Percentiles rank a stretch among this genome's conserved stretches.
These are phyloP conservation scores for Cucurbita maxima DNA, from an alignment of 306 rosid species.

Conservation along the genomic window DNA sequence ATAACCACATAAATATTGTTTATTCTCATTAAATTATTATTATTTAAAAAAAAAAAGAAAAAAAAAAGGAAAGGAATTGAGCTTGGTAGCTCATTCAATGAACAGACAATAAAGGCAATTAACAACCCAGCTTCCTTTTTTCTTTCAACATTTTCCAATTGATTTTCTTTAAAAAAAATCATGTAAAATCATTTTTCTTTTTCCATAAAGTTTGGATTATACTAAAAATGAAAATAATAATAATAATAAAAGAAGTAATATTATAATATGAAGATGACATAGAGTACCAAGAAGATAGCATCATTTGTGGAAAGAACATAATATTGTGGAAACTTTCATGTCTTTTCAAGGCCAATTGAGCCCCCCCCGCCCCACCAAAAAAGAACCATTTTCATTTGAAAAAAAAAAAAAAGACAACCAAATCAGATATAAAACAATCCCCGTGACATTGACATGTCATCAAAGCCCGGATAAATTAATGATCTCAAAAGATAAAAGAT, in stretches of 20 bases:
- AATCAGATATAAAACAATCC: neutral
- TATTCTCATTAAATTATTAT: neutral
- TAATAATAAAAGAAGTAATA: neutral
- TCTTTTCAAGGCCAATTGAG: neutral
- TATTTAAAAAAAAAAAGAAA: neutral
- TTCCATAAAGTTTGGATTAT: slow-evolving; percentile 1
- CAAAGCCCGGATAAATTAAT: neutral
- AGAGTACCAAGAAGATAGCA: neutral
- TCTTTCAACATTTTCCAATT: neutral
- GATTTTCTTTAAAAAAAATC: neutral
- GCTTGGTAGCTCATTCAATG: neutral
- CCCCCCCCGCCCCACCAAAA: neutral
- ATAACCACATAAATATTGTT: neutral
- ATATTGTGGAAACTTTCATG: neutral
- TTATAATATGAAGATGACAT: neutral
- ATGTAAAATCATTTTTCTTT: neutral
- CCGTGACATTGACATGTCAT: neutral
- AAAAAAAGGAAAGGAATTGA: neutral
- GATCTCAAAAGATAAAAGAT: too few relatives aligned
- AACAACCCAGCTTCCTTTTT: neutral
- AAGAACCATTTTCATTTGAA: neutral
- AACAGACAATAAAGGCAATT: slow-evolving; percentile 4
- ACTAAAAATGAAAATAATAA: neutral
- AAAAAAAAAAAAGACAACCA: neutral
- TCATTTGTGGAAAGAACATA: neutral